Evolutionary conservation across 1,284 basidiomycete species (phyloP), one percentile per base, ranked within the genome.

Genomic region (Heterobasidion parviporum): DNA sequence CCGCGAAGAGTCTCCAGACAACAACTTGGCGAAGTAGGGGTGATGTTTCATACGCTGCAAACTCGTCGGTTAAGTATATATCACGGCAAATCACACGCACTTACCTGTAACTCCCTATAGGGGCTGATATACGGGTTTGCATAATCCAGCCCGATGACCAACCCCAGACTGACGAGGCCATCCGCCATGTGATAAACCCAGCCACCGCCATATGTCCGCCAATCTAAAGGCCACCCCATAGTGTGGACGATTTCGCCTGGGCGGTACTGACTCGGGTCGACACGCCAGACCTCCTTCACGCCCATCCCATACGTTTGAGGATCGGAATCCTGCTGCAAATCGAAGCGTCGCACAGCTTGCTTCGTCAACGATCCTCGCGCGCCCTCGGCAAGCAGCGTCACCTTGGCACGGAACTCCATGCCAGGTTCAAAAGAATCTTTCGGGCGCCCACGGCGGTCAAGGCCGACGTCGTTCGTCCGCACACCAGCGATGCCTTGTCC

Each of bases 111-210:
- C 70, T 98, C 96, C 54, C 86, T 82, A 72, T 94, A 98, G 0
- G 96, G 96, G 59, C 86, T 92, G 35, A 98, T 69, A 68, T 94
- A 97, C 0, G 96, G 97, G 68, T 99, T 99, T 61, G 83, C 76
- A 70, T 98, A 99, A 73, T 99, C 96, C 60, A 98, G 76, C 0
- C 94, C 97, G 54, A 99, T 80, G 54, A 98, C 96, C 44, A 99
- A 73, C 8, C 97, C 97, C 54, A 99, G 72, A 63, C 87, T 91
- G 60, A 99, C 91, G 62, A 98, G 82, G 15, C 92, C 89, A 62
- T 89, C 92, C 58, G 87, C 91, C 92, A 98, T 96, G 69, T 99
- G 96, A 71, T 99, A 99, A 15, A 90, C 79, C 84, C 88, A 99
- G 34, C 90, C 89, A 1, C 96, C 96, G 6, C 95, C 96, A 68